Conservation (phyloP, 1,284 basidiomycete genomes). For the Somion occarium region DNA sequence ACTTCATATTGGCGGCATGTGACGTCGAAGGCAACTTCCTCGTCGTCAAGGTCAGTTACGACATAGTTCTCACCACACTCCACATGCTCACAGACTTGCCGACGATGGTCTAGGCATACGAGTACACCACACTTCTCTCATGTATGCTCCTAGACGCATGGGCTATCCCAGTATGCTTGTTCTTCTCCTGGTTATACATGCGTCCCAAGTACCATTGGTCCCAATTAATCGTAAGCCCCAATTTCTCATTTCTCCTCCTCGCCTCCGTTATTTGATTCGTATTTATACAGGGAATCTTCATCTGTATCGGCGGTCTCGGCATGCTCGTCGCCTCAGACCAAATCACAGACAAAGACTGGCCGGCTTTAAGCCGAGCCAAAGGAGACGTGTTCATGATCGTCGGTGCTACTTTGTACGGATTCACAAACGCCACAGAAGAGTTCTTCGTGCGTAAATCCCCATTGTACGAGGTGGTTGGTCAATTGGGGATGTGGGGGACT, state of each 20-base stretch:
- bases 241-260: not conserved
- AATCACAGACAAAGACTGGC: constrained; percentile 65
- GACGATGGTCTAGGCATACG: constrained; percentile 52
- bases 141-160: constrained; percentile 86
- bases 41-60: constrained; percentile 60
- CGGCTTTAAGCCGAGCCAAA: constrained; percentile 60
- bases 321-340: constrained; percentile 72
- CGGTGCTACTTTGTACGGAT: constrained; percentile 80
- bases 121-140: constrained; percentile 81
- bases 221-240: constrained; percentile 57
- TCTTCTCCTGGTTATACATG: constrained; percentile 81
- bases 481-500: constrained; percentile 79
- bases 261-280: not conserved
- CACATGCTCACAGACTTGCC: not conserved
- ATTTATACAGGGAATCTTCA: constrained; percentile 53
- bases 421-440: constrained; percentile 85
- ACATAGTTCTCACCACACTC: not conserved
- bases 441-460: constrained; percentile 77
- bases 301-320: constrained; percentile 74
- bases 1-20: constrained; percentile 70
- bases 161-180: constrained; percentile 83
- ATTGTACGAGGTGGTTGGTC: constrained; percentile 82
- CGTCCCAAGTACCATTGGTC: constrained; percentile 78
- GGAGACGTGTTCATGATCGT: constrained; percentile 86
- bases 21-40: constrained; percentile 86